These are phyloP conservation scores for Monosporascus sp. DNA, from an alignment of 2,329 filamentous ascomycete species.

Conservation along the genomic window DNA sequence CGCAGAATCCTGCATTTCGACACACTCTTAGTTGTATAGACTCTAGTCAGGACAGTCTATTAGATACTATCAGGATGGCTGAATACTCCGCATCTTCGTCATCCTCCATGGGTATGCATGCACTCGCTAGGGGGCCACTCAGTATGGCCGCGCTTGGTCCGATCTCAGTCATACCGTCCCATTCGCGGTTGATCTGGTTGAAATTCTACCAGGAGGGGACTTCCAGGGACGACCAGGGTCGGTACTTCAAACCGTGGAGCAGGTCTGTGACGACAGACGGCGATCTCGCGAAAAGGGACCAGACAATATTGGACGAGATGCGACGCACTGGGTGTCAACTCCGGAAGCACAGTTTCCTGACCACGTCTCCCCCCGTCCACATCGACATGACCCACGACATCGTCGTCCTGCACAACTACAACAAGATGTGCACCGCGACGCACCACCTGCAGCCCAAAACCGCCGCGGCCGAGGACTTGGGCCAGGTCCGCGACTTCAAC, in stretches of 20 bases:
- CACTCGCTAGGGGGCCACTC: too few species aligned
- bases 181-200: not conserved
- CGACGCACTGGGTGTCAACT: not conserved
- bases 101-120: not conserved
- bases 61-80: not conserved
- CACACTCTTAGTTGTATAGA: not conserved
- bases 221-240: not conserved
- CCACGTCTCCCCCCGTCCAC: not conserved
- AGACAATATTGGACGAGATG: not conserved
- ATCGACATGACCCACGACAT: not conserved
- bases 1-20: not conserved
- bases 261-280: not conserved
- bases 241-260: not conserved
- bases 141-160: too few species aligned
- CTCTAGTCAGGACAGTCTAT: not conserved
- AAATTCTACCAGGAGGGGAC: not conserved
- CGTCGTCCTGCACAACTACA: not conserved
- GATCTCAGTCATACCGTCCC: not conserved
- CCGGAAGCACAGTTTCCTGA: not conserved
- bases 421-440: not conserved
- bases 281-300: not conserved
- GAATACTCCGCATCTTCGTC: not conserved
- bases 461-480: not conserved
- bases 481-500: not conserved
- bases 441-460: not conserved